These are phyloP conservation scores for Monosporascus sp. DNA, from an alignment of 2,329 filamentous ascomycete genomes.

Conservation along the genomic window DNA sequence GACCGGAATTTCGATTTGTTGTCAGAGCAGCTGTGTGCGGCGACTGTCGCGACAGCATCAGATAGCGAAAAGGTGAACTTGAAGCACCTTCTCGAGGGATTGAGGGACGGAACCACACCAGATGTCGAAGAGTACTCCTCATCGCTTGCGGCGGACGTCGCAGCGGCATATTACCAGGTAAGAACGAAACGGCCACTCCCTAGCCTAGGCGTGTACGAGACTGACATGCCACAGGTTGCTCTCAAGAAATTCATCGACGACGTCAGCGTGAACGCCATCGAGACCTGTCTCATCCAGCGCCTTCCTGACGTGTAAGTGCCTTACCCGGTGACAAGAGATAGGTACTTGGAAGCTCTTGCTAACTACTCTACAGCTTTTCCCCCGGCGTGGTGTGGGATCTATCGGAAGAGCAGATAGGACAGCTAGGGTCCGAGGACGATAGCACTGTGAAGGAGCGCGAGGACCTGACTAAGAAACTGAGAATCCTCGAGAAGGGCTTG, in stretches of 20 bases:
- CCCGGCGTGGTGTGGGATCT: conserved; percentile 22
- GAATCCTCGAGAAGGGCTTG: conserved; percentile 17
- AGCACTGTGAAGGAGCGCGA: conserved; percentile 13
- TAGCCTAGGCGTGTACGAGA: background rate
- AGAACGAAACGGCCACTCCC: background rate
- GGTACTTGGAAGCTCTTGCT: background rate
- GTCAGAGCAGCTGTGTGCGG: background rate
- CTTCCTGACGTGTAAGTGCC: conserved; percentile 21
- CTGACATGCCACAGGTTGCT: conserved; percentile 16
- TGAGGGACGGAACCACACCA: conserved; percentile 12
- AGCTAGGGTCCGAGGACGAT: conserved; percentile 19
- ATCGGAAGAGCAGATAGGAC: conserved; percentile 14
- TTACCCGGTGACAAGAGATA: too few species aligned
- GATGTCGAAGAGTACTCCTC: conserved; percentile 17
- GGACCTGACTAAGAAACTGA: conserved; percentile 15
- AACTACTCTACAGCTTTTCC: conserved; percentile 9
- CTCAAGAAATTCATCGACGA: conserved; percentile 24
- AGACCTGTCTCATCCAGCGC: conserved; percentile 19
- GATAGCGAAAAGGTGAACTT: background rate
- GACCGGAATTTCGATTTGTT: conserved; percentile 13
- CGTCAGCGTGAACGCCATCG: conserved; percentile 21
- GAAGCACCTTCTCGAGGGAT: background rate
- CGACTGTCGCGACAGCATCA: conserved; percentile 1
- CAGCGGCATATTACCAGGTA: conserved; percentile 20
- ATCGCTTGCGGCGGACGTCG: conserved; percentile 18